Evolutionary conservation across 495 filamentous ascomycete species (phyloP).

Genomic region (Trichoderma asperelloides): DNA sequence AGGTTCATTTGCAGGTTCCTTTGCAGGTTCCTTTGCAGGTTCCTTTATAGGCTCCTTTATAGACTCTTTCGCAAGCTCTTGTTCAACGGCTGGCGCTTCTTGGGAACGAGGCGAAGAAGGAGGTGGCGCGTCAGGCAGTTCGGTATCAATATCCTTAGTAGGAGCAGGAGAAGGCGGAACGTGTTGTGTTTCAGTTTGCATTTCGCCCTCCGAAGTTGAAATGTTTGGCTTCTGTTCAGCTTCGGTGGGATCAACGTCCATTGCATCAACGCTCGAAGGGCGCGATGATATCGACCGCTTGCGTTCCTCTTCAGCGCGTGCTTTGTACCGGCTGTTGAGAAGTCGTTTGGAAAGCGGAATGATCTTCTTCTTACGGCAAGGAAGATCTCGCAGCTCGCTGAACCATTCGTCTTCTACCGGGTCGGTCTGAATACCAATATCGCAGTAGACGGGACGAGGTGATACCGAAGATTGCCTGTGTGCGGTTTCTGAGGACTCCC

Average conservation of each 20-base stretch:
- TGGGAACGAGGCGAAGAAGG: background rate
- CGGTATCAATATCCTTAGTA: background rate
- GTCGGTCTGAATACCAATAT: slow-evolving; percentile 43
- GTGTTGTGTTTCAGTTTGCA: background rate
- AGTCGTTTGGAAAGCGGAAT: slow-evolving; percentile 39
- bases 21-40: too few relatives aligned
- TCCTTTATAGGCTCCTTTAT: too few relatives aligned
- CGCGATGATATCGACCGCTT: slow-evolving; percentile 16
- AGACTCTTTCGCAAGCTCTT: too few relatives aligned
- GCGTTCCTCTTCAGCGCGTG: slow-evolving; percentile 26
- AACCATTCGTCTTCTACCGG: slow-evolving; percentile 37
- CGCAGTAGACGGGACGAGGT: slow-evolving; percentile 31
- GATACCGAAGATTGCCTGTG: slow-evolving; percentile 26
- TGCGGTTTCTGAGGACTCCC: slow-evolving; percentile 13
- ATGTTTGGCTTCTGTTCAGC: background rate
- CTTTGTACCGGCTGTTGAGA: slow-evolving; percentile 35
- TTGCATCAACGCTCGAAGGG: slow-evolving; percentile 16
- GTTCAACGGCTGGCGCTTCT: too few relatives aligned
- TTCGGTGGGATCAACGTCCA: slow-evolving; percentile 12
- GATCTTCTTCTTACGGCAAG: slow-evolving; percentile 30
- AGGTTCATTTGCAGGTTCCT: too few relatives aligned
- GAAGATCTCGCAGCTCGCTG: slow-evolving; percentile 17
- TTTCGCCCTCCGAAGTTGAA: background rate
- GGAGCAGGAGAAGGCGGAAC: background rate
- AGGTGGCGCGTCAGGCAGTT: background rate